Evolutionary conservation across 305 asterid genomes (phyloP), one percentile per base, ranked within the genome.

Genomic region (Fraxinus paxiana): DNA sequence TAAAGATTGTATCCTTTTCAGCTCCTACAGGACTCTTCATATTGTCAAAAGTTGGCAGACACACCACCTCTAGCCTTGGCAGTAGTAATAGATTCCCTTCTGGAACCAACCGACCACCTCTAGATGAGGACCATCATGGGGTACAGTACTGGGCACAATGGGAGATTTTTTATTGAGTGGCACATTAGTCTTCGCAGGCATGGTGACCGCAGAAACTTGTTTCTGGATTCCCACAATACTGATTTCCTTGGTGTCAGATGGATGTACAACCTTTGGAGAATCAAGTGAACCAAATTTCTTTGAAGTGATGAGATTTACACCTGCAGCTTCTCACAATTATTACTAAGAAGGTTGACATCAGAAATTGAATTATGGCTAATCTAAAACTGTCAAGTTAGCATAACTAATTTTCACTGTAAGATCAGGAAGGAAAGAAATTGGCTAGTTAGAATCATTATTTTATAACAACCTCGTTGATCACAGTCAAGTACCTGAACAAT

Each of bases 91-190:
- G 92, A 83, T 82, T 92, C 93, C 88, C 46, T 38, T 38, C 12
- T 9, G 46, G 46, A 38, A 38, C 83, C 87, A 76, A 87, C 77
- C 17, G 76, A 67, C 76, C 86, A 28, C 90, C 76, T 85, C 93
- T 75, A 87, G 88, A 82, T 85, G 88, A 35, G 88, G 89, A 86
- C 79, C 84, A 74, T 96, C 97, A 83, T 90, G 94, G 79, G 96
- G 96, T 79, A 91, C 88, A 71, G 89, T 86, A 81, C 70, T 88
- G 73, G 97, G 97, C 84, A 87, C 89, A 77, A 86, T 77, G 48
- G 87, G 86, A 87, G 97, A 87, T 85, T 91, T 89, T 83, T 83
- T 87, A 80, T 76, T 76, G 46, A 87, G 81, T 18, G 87, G 84
- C 56, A 61, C 84, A 77, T 79, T 87, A 83, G 85, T 73, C 84